Evolutionary conservation across 495 filamentous ascomycete species (phyloP), one percentile per base, ranked within the genome.

Genomic region (Penicillium chermesinum): DNA sequence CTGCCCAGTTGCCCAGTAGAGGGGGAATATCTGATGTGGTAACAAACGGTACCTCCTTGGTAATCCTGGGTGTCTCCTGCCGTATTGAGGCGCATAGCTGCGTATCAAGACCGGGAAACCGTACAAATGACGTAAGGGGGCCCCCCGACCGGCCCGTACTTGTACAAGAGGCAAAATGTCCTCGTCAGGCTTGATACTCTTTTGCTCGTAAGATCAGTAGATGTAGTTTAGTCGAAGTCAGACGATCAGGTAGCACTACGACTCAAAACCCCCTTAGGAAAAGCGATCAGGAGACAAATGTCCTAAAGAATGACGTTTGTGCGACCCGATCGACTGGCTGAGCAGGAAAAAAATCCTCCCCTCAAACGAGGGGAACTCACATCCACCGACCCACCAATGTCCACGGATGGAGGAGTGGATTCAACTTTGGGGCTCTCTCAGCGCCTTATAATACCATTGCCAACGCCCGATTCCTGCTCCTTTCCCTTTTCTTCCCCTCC

Each of bases 361-460:
- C 20, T 49, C 30, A 59, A 53, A 58, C 52, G 51, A 61, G 61
- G 64, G 66, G 64, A 57, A 54, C 53, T 40, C 55, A 61, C 62
- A 69, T 66, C 65, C 62, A 69, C 65, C 54, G 65, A 70, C 63
- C 67, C 67, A 70, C 67, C 41, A 49, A 39, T 37, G 41, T 54
- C 64, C 58, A 60, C 57, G 54, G 50, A 66, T 62, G 62, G 53
- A 51, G 58, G 51, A 62, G 66, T 69, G 66, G 66, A 60, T 65
- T 64, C 57, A 55, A 53, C 48, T 27, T 41, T 59, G 54, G 56
- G 50, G 59, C 63, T 70, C 68, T 70, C 68, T 66, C 65, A 68
- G 68, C 56, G 53, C 66, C 57, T 57, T 51, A 41, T 37, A 50
- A 46, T 53, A 61, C 55, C 34, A 47, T 56, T 52, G 41, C 49